These are phyloP conservation scores for Elsinoe arachidis DNA, from an alignment of 2,329 filamentous ascomycete species.

Conservation along the genomic window DNA sequence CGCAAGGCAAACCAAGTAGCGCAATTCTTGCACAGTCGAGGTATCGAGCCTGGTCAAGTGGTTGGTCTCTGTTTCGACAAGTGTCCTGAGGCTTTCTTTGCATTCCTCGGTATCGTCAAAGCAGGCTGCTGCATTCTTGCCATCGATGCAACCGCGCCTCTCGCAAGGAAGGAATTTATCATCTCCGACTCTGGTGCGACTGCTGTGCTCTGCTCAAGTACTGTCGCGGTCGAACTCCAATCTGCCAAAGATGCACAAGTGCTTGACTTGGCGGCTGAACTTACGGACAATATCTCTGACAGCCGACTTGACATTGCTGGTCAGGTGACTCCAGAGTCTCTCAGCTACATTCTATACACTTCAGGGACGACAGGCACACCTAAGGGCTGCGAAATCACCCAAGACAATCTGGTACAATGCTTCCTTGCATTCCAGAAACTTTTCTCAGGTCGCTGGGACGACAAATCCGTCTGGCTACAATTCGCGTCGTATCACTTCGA, in stretches of 20 bases:
- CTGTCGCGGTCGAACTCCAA: constrained; percentile 10
- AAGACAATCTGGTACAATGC: constrained; percentile 80
- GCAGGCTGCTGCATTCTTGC: constrained; percentile 74
- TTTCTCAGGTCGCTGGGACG: constrained; percentile 66
- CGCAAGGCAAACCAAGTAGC: constrained; percentile 64
- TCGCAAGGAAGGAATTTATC: constrained; percentile 68
- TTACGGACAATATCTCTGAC: constrained; percentile 29
- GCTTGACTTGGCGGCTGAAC: constrained; percentile 35
- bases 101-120: constrained; percentile 74
- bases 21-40: constrained; percentile 48
- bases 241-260: constrained; percentile 27
- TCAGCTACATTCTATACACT: constrained; percentile 79
- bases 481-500: constrained; percentile 95
- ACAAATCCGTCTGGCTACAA: constrained; percentile 72
- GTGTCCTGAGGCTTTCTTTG: constrained; percentile 73
- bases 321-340: constrained; percentile 41
- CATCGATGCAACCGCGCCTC: constrained; percentile 65
- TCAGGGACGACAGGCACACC: constrained; percentile 80
- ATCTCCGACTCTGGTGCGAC: constrained; percentile 61
- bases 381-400: constrained; percentile 81
- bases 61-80: constrained; percentile 77
- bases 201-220: constrained; percentile 48
- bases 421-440: constrained; percentile 78
- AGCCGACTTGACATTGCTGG: not conserved
- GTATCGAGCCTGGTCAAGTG: constrained; percentile 49